Evolutionary conservation across 495 filamentous ascomycete genomes (phyloP), one percentile per base, ranked within the genome.

Genomic region (Aspergillus hancockii): DNA sequence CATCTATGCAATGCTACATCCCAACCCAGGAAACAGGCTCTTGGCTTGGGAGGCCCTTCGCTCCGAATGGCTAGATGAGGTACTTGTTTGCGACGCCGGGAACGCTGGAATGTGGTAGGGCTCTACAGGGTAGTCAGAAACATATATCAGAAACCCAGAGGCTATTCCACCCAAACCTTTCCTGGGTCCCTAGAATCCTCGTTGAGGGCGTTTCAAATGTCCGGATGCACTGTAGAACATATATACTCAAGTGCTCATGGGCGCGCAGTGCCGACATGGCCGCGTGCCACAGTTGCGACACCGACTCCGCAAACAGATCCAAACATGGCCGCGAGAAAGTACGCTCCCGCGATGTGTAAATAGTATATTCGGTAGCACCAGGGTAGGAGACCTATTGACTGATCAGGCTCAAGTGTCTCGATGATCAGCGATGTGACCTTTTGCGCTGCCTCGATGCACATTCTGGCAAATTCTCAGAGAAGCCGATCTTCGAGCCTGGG

Each of bases 291-390:
- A 57, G 61, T 53, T 49, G 52, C 30, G 60, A 45, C 7, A 68
- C 60, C 13, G 66, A 59, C 21, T 57, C 58, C 13, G 63, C 63
- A 18, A 68, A 68, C 6, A 65, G 53, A 13, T 68, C 66, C 14
- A 21, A 65, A 55, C 66, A 68, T 68, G 31, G 66, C 63, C 32
- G 63, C 66, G 21, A 68, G 55, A 32, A 68, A 64, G 21, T 59
- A 61, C 8, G 46, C 52, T 0, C 63, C 66, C 16, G 66, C 66
- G 36, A 68, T 68, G 52, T 68, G 66, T 13, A 68, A 59, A 34
- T 65, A 68, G 56, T 65, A 68, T 7, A 68, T 60, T 41, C 66
- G 60, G 32, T 53, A 62, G 60, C 66, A 68, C 66, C 66, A 68
- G 22, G 66, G 60, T 9, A 68, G 36, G 16, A 68, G 49, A 13